Evolutionary conservation across 2,329 filamentous ascomycete species (phyloP).

Genomic region (Paraconiothyrium sp.): DNA sequence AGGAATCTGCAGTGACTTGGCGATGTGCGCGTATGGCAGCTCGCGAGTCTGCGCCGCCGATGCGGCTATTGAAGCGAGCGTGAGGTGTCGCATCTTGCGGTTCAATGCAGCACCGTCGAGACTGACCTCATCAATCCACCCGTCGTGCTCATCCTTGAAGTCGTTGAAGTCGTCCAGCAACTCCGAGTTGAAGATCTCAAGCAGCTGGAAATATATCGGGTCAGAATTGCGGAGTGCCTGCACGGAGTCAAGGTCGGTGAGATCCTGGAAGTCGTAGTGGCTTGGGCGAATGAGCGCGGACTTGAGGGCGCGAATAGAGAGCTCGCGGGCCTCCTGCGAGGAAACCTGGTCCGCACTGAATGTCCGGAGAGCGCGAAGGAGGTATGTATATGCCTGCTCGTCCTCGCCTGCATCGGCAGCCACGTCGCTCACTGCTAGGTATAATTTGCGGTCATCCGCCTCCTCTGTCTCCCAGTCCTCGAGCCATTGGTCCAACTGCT

Average conservation of each 20-base stretch:
- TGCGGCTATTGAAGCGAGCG: slow-evolving; percentile 88
- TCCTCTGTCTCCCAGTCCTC: slow-evolving; percentile 82
- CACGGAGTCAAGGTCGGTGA: slow-evolving; percentile 77
- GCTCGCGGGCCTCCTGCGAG: slow-evolving; percentile 63
- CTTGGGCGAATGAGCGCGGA: slow-evolving; percentile 71
- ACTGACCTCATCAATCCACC: slow-evolving; percentile 81
- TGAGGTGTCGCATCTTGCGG: slow-evolving; percentile 96
- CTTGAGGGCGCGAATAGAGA: slow-evolving; percentile 72
- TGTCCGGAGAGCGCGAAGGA: slow-evolving; percentile 78
- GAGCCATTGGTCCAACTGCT: slow-evolving; percentile 84
- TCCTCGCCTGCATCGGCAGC: slow-evolving; percentile 81
- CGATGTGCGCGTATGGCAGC: slow-evolving; percentile 86
- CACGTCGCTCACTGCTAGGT: slow-evolving; percentile 81
- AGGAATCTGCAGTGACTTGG: slow-evolving; percentile 84
- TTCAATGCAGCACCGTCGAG: slow-evolving; percentile 77
- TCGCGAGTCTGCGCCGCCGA: slow-evolving; percentile 80
- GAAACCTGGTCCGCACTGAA: slow-evolving; percentile 70
- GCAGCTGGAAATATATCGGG: slow-evolving; percentile 85
- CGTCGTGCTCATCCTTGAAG: slow-evolving; percentile 90
- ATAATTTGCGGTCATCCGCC: slow-evolving; percentile 85
- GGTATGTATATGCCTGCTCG: slow-evolving; percentile 78
- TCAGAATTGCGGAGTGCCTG: slow-evolving; percentile 88
- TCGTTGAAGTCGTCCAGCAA: slow-evolving; percentile 95
- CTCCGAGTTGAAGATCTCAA: slow-evolving; percentile 95
- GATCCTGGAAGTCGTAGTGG: slow-evolving; percentile 77